These are phyloP conservation scores for Lodderomyces pseudojiufengensis DNA, from an alignment of 1,139 yeast genomes.

Conservation along the genomic window DNA sequence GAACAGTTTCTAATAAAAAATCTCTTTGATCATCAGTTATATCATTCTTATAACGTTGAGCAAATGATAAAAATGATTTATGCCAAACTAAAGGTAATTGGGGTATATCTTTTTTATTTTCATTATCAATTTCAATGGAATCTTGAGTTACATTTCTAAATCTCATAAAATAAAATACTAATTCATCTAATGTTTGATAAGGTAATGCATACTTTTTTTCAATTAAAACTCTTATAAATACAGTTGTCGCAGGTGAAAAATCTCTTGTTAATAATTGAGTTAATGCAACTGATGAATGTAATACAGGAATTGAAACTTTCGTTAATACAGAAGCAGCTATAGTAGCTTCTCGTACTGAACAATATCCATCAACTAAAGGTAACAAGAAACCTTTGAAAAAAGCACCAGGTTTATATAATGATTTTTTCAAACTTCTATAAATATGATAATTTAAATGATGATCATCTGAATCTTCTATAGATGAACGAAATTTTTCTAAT, in stretches of 20 bases:
- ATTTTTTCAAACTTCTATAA: slow-evolving; percentile 85
- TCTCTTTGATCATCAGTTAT: slow-evolving; percentile 97
- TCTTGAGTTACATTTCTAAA: slow-evolving; percentile 58
- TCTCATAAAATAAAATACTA: slow-evolving; percentile 92
- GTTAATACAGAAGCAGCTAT: slow-evolving; percentile 90
- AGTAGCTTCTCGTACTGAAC: slow-evolving; percentile 90
- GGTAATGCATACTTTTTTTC: slow-evolving; percentile 97
- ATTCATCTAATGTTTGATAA: slow-evolving; percentile 90
- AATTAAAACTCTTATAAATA: slow-evolving; percentile 80
- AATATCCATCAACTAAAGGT: slow-evolving; percentile 80
- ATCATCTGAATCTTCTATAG: slow-evolving; percentile 73
- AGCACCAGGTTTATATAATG: slow-evolving; percentile 95
- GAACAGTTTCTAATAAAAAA: slow-evolving; percentile 81
- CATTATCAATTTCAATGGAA: slow-evolving; percentile 28
- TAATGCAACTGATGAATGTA: slow-evolving; percentile 95
- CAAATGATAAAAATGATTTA: slow-evolving; percentile 88
- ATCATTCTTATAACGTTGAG: slow-evolving; percentile 94
- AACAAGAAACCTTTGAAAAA: slow-evolving; percentile 94
- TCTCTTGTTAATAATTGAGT: slow-evolving; percentile 80
- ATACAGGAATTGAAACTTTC: slow-evolving; percentile 87
- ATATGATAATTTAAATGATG: slow-evolving; percentile 81
- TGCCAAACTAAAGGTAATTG: slow-evolving; percentile 95
- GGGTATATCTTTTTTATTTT: slow-evolving; percentile 44
- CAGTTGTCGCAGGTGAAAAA: slow-evolving; percentile 83
- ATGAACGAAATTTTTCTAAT: slow-evolving; percentile 78